These are phyloP conservation scores for Tricholoma hemisulphureum DNA, from an alignment of 768 basidiomycete species.

Conservation along the genomic window DNA sequence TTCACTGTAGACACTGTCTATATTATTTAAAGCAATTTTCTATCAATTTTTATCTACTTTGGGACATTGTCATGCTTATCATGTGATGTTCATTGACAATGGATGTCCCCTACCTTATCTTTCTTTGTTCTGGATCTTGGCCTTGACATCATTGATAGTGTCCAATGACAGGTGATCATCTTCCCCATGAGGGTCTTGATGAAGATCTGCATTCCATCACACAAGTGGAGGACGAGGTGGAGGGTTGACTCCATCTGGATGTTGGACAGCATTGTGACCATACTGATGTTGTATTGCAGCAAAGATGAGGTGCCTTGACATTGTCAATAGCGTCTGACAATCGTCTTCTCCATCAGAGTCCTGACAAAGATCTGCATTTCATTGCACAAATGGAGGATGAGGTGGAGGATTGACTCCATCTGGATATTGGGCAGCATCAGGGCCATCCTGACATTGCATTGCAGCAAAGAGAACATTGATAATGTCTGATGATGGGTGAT, in stretches of 20 bases:
- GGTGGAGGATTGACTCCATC: neutral
- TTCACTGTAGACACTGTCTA: no score
- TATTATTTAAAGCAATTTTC: no score
- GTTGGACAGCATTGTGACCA: neutral
- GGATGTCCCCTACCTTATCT: no score
- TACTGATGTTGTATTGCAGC: neutral
- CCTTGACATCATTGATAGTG: slow-evolving; percentile 26
- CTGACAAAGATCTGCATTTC: neutral
- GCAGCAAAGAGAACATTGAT: neutral
- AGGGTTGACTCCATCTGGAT: neutral
- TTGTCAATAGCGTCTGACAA: slow-evolving; percentile 17
- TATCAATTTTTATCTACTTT: no score
- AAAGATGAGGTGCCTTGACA: slow-evolving; percentile 19
- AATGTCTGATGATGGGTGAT: no score
- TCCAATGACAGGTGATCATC: slow-evolving; percentile 6
- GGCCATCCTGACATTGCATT: neutral
- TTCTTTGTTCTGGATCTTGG: slow-evolving; percentile 16
- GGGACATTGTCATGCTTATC: no score
- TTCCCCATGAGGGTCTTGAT: slow-evolving; percentile 14
- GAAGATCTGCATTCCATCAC: neutral
- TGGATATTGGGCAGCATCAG: neutral
- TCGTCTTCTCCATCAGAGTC: no score
- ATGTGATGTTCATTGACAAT: no score
- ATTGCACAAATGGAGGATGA: neutral
- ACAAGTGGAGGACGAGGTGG: neutral